phyloP scores from a whole-genome alignment of 257 asterid genomes.

The Solanum infundibuliforme region DNA sequence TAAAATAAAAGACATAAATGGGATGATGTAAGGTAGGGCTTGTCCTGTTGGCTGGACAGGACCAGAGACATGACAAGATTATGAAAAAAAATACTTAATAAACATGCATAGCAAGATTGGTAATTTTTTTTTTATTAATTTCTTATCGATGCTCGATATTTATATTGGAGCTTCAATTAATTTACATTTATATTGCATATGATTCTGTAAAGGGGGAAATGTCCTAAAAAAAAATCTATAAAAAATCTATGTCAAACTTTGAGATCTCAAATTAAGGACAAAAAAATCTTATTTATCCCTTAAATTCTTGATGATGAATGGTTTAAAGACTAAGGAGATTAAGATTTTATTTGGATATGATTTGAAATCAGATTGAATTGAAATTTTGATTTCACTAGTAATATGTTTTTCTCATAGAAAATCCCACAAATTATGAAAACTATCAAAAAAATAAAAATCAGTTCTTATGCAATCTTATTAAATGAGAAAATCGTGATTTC shows the following conservation, averaged over 20 bases:
- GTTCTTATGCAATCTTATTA: background rate
- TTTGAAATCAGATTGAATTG: too few relatives aligned
- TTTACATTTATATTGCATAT: background rate
- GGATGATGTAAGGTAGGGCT: background rate
- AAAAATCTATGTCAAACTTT: too few relatives aligned
- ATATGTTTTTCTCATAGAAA: too few relatives aligned
- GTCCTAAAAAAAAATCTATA: too few relatives aligned
- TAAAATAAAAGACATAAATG: too few relatives aligned
- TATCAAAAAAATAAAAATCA: too few relatives aligned
- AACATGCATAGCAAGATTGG: background rate
- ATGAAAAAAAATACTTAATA: background rate
- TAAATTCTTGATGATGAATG: background rate
- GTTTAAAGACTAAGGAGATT: fast-evolving
- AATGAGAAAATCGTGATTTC: background rate
- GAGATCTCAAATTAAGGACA: too few relatives aligned
- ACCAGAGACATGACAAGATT: background rate
- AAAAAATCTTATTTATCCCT: too few relatives aligned
- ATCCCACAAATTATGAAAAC: too few relatives aligned
- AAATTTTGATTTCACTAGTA: too few relatives aligned
- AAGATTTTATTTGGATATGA: too few relatives aligned
- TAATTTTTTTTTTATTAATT: too few relatives aligned
- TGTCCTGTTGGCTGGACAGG: background rate
- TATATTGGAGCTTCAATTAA: background rate
- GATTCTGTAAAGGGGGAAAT: background rate
- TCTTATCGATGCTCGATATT: background rate